These are phyloP conservation scores for Malus sylvestris DNA, from an alignment of 306 rosid species.

Conservation along the genomic window DNA sequence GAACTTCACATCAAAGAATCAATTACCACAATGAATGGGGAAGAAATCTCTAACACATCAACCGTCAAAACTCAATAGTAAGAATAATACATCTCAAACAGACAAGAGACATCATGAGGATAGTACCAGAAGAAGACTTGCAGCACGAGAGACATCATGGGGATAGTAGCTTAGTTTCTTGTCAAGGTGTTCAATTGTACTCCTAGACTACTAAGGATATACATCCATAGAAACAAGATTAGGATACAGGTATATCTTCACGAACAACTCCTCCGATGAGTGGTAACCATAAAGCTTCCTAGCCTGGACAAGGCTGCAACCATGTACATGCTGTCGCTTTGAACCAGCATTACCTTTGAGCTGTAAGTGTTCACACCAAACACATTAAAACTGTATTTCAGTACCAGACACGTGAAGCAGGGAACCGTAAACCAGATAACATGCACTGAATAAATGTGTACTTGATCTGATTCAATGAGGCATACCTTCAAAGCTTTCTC, in stretches of 20 bases:
- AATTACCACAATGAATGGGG: not conserved
- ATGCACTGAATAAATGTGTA: not conserved
- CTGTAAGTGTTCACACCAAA: constrained; percentile 30
- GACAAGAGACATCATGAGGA: not conserved
- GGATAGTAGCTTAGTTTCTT: constrained; percentile 66
- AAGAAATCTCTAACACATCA: not conserved
- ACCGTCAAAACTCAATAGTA: not conserved
- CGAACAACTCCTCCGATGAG: constrained; percentile 77
- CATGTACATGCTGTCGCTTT: constrained; percentile 69
- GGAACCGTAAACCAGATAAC: not conserved
- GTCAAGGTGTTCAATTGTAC: constrained; percentile 51
- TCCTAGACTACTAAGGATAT: constrained; percentile 4
- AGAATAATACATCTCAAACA: not conserved
- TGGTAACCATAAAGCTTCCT: constrained; percentile 78
- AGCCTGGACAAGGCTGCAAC: constrained; percentile 84
- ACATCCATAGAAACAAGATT: not conserved
- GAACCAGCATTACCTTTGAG: constrained; percentile 64
- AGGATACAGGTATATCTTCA: constrained; percentile 94
- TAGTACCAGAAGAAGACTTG: constrained; percentile 69
- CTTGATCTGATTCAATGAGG: constrained; percentile 14
- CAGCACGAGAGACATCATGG: constrained; percentile 84
- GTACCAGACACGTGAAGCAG: not conserved
- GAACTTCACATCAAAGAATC: not conserved
- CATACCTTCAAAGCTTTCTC: constrained; percentile 90
- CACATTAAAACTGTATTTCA: not conserved